Percentiles rank a stretch among this genome's conserved stretches.
Conservation (phyloP, 345 rosid genomes). For the Euphorbia tirucalli region DNA sequence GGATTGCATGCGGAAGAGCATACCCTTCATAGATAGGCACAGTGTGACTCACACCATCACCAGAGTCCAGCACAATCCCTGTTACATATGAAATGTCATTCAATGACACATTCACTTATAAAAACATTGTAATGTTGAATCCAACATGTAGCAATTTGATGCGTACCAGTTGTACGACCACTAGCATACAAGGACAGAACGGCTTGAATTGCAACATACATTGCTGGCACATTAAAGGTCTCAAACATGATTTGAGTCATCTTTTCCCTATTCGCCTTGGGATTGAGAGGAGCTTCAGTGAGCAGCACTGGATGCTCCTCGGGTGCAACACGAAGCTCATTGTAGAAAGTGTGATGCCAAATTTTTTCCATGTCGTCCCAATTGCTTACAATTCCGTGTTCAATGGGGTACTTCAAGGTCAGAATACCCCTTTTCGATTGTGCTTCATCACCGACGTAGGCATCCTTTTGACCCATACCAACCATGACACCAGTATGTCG, state of each 20-base stretch:
- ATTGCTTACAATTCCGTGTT: conserved; percentile 50
- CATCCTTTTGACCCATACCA: conserved; percentile 30
- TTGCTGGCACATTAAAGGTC: background rate
- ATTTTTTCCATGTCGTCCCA: conserved; percentile 57
- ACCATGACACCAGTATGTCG: conserved; percentile 54
- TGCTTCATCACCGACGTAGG: conserved; percentile 46
- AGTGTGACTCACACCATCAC: background rate
- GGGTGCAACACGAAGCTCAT: conserved; percentile 33
- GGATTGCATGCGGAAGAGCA: conserved; percentile 20
- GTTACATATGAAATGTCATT: conserved; percentile 3
- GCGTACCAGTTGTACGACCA: conserved; percentile 52
- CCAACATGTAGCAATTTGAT: background rate
- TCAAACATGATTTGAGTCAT: conserved; percentile 35
- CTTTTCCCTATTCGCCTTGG: conserved; percentile 62
- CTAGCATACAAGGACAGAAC: conserved; percentile 32
- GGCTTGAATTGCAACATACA: background rate
- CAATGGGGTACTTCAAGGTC: conserved; percentile 50
- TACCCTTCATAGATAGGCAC: background rate
- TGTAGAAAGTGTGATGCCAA: background rate
- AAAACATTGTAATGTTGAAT: background rate
- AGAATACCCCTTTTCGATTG: conserved; percentile 51
- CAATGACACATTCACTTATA: background rate
- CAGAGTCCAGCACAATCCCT: conserved; percentile 18
- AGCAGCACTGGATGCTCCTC: conserved; percentile 67
- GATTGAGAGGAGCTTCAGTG: conserved; percentile 61